Percentiles rank a stretch among this genome's conserved stretches.
Evolutionary conservation across 2,329 filamentous ascomycete genomes (phyloP).

Genomic region (Juglanconis oblonga): DNA sequence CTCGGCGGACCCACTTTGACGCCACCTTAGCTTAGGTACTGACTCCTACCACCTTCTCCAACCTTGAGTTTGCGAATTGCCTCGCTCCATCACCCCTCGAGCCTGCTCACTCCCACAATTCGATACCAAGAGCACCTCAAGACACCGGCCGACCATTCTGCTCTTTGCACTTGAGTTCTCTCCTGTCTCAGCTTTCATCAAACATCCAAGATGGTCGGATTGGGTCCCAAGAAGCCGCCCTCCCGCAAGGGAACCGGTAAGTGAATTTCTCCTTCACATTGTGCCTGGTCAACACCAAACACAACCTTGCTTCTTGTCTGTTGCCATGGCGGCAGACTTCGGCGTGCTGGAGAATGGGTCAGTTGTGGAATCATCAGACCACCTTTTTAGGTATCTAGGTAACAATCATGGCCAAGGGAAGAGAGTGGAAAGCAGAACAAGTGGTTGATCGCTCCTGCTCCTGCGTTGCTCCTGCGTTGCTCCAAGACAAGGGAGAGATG

Average conservation of each 20-base stretch:
- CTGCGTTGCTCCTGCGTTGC: not conserved
- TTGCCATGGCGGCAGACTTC: not conserved
- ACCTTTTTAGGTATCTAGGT: not conserved
- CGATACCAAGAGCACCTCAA: not conserved
- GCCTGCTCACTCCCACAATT: not conserved
- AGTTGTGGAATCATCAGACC: too few species aligned
- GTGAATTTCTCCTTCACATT: slow-evolving; percentile 16
- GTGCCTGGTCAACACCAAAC: not conserved
- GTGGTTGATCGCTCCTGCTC: slow-evolving; percentile 1
- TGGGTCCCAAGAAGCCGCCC: slow-evolving; percentile 61
- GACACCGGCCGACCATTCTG: not conserved
- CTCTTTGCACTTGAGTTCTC: not conserved
- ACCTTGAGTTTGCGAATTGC: not conserved
- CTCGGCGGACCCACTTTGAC: slow-evolving; percentile 6
- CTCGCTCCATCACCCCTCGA: not conserved
- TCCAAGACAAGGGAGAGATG: not conserved
- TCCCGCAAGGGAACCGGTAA: slow-evolving; percentile 50
- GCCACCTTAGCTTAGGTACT: not conserved
- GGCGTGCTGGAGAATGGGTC: too few species aligned
- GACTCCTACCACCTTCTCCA: not conserved
- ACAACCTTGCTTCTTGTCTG: not conserved
- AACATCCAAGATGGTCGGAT: slow-evolving; percentile 53
- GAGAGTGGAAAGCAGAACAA: not conserved
- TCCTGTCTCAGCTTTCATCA: not conserved
- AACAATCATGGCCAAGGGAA: not conserved